Conservation (phyloP, 2,329 filamentous ascomycete genomes). For the Myriosclerotinia curreyana region DNA sequence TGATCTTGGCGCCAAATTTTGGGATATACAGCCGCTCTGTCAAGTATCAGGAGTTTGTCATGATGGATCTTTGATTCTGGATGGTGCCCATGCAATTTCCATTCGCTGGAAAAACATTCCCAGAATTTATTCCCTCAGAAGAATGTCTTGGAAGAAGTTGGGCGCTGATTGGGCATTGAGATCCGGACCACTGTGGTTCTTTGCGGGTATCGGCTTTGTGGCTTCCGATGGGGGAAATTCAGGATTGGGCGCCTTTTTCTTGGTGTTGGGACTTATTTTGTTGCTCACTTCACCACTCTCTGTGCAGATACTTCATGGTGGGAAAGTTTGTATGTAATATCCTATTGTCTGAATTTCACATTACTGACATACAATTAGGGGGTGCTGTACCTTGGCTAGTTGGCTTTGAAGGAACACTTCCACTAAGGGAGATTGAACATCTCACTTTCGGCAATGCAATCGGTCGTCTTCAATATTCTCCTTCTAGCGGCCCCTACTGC, state of each 20-base stretch:
- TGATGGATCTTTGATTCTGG: slow-evolving; percentile 38
- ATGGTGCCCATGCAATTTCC: slow-evolving; percentile 36
- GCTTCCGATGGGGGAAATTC: neutral
- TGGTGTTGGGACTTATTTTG: slow-evolving; percentile 20
- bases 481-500: slow-evolving; percentile 21
- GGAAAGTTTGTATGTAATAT: slow-evolving; percentile 23
- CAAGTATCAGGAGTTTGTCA: slow-evolving; percentile 39
- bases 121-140: slow-evolving; percentile 16
- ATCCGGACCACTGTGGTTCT: slow-evolving; percentile 14
- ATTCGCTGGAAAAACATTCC: slow-evolving; percentile 40
- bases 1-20: slow-evolving; percentile 36
- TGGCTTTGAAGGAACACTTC: slow-evolving; percentile 29
- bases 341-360: neutral
- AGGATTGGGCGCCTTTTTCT: slow-evolving; percentile 21
- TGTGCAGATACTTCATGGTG: slow-evolving; percentile 25
- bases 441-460: slow-evolving; percentile 28
- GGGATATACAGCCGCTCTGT: slow-evolving; percentile 40
- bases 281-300: slow-evolving; percentile 23
- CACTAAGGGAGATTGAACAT: slow-evolving; percentile 20
- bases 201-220: neutral
- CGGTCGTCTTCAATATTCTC: slow-evolving; percentile 25
- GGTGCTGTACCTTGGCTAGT: slow-evolving; percentile 23
- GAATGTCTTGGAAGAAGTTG: slow-evolving; percentile 18
- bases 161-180: slow-evolving; percentile 7
- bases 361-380: slow-evolving; percentile 4